Evolutionary conservation across 345 rosid species (phyloP), one percentile per base, ranked within the genome.

Genomic region (Salix koriyanagi): DNA sequence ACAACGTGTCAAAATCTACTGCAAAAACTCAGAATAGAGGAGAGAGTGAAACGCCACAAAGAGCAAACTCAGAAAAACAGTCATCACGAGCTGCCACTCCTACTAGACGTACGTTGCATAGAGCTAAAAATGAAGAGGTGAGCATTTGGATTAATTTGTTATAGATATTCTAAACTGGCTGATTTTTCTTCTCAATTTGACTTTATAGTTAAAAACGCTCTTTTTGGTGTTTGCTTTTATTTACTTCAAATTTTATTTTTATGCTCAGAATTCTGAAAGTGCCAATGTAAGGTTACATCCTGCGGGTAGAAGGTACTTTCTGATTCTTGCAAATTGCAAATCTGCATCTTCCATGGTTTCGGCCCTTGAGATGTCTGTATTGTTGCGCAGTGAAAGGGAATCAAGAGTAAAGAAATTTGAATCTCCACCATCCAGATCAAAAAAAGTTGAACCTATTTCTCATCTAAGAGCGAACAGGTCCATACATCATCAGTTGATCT

Each of bases 401-500:
- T 26, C 56, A 66, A 87, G 71, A 78, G 66, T 72, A 66, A 86
- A 86, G 85, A 91, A 87, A 82, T 81, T 54, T 73, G 85, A 81
- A 80, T 82, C 87, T 74, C 87, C 71, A 70, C 79, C 84, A 72
- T 66, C 75, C 74, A 78, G 85, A 44, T 36, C 70, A 32, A 86
- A 77, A 52, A 87, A 84, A 83, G 75, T 67, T 26, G 89, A 86
- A 80, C 72, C 79, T 62, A 78, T 83, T 75, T 64, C 79, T 66
- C 76, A n/a, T 74, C 86, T 79, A 52, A 87, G 80, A 34, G 71
- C 83, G 70, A 85, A 77, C 86, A 89, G 92, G 98, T 89, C 16
- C 12, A 62, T 73, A 70, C 34, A 83, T 76, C 61, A 52, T 1
- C 32, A 67, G 41, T 64, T 61, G 48, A 25, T 62, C 14, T 32